phyloP scores from a whole-genome alignment of 257 asterid genomes.

The Mitragyna speciosa region DNA sequence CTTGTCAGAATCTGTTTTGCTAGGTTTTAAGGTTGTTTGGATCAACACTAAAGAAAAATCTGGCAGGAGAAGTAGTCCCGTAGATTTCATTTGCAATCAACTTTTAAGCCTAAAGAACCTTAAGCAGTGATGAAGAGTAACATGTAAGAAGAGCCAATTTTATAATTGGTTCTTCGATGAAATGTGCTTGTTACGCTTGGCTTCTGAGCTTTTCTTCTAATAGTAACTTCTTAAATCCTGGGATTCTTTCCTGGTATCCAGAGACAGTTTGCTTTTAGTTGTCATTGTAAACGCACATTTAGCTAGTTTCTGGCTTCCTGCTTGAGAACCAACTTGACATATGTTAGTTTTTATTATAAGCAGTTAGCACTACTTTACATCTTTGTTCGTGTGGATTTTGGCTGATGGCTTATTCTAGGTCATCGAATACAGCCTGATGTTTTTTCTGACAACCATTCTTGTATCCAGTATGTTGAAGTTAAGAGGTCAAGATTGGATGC shows the following conservation, averaged over 20 bases:
- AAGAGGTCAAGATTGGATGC: neutral
- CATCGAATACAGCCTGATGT: neutral
- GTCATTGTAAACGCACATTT: neutral
- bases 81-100: neutral
- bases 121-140: conserved; percentile 72
- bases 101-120: no score
- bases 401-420: neutral
- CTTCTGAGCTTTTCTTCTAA: conserved; percentile 64
- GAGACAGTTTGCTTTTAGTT: neutral
- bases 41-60: no score
- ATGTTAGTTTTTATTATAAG: neutral
- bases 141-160: conserved; percentile 57
- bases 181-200: conserved; percentile 85
- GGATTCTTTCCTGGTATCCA: neutral
- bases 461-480: neutral
- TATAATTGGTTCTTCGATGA: conserved; percentile 58
- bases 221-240: neutral
- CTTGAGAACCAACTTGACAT: neutral
- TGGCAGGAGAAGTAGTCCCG: no score
- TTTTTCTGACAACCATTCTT: neutral
- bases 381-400: neutral
- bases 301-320: neutral
- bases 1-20: neutral
- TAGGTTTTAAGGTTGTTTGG: neutral
- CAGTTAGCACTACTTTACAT: no score